Percentiles rank a stretch among this genome's conserved stretches.
Conservation (phyloP, 768 basidiomycete species). For the Mycena vitilis region DNA sequence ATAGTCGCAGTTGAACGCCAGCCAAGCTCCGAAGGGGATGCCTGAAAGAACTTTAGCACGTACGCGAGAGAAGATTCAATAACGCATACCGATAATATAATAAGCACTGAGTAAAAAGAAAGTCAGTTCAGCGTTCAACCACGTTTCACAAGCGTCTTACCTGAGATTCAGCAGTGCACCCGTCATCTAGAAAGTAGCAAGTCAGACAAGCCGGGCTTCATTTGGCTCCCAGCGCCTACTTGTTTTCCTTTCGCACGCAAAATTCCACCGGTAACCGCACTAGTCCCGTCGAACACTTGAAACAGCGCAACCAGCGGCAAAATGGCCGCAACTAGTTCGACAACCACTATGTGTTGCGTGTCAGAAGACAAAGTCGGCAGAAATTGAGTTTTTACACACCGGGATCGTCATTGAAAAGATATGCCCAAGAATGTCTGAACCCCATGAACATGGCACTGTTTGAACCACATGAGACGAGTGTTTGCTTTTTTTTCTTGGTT, state of each 20-base stretch:
- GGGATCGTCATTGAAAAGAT: constrained; percentile 78
- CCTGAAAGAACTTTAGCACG: constrained; percentile 48
- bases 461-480: constrained; percentile 10
- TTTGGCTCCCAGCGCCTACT: constrained; percentile 40
- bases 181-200: constrained; percentile 56
- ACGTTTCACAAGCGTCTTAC: constrained; percentile 41
- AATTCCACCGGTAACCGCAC: constrained; percentile 78
- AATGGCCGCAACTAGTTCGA: constrained; percentile 72
- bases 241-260: constrained; percentile 88
- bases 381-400: constrained; percentile 47
- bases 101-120: constrained; percentile 64
- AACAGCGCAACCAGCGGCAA: constrained; percentile 82
- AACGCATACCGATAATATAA: constrained; percentile 71
- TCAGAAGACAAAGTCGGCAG: constrained; percentile 12
- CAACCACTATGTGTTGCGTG: constrained; percentile 55
- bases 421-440: constrained; percentile 76
- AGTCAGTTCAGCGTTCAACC: neutral
- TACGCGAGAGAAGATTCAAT: neutral
- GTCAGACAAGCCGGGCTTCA: neutral
- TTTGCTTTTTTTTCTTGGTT: constrained; percentile 6
- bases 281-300: constrained; percentile 87
- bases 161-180: constrained; percentile 86
- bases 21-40: constrained; percentile 84
- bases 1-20: constrained; percentile 71
- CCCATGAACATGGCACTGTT: constrained; percentile 64